These are phyloP conservation scores for Podospora sp. DNA, from an alignment of 495 filamentous ascomycete genomes.

Conservation along the genomic window DNA sequence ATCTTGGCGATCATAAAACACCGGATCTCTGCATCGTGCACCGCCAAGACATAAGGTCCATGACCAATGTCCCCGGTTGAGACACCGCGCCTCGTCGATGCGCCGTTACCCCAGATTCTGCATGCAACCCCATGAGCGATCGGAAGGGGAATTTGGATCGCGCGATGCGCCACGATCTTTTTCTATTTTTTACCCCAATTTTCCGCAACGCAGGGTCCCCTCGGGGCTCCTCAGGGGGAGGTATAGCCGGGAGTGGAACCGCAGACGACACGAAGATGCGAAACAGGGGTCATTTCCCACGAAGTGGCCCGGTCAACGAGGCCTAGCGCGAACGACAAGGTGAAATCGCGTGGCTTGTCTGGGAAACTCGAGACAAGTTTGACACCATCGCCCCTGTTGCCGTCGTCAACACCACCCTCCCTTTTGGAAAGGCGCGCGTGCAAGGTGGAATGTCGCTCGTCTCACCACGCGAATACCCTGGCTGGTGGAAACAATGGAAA, in stretches of 20 bases:
- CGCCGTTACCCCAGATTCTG: neutral
- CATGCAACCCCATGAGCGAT: neutral
- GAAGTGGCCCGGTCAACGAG: neutral
- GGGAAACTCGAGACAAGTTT: slow-evolving; percentile 13
- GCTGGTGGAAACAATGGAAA: neutral
- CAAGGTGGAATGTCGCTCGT: neutral
- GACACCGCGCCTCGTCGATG: neutral
- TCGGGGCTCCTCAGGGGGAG: neutral
- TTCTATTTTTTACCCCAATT: neutral
- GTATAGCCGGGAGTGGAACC: neutral
- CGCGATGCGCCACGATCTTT: neutral
- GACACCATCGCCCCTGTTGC: slow-evolving; percentile 4
- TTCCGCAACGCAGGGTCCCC: neutral
- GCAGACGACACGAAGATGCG: slow-evolving; percentile 1
- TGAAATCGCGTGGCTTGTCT: neutral
- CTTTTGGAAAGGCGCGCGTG: neutral
- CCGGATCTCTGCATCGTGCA: neutral
- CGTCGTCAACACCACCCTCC: neutral
- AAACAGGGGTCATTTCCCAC: slow-evolving; percentile 14
- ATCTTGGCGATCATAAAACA: neutral
- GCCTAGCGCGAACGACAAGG: slow-evolving; percentile 1
- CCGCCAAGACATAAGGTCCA: neutral
- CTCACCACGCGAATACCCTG: neutral
- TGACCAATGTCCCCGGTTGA: neutral
- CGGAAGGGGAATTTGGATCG: neutral